Percentiles rank a stretch among this genome's conserved stretches.
phyloP scores from a whole-genome alignment of 495 filamentous ascomycete species.

The Aspergillus funiculosus region DNA sequence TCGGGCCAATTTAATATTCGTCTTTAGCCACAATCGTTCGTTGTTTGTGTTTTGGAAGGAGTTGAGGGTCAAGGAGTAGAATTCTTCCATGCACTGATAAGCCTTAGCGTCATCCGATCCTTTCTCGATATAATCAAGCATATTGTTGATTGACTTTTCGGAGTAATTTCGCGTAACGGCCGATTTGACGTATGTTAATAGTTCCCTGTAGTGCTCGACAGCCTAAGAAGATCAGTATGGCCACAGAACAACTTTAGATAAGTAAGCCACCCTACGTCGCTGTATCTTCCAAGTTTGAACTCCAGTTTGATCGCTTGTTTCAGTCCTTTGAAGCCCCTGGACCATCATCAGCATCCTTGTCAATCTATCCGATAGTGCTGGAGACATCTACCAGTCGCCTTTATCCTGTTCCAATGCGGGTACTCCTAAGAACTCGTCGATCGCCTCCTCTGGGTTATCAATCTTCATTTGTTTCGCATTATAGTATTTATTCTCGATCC shows the following conservation, averaged over 20 bases:
- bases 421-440: slow-evolving; percentile 85
- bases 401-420: slow-evolving; percentile 81
- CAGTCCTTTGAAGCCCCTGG: slow-evolving; percentile 88
- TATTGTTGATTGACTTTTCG: slow-evolving; percentile 98
- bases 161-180: slow-evolving; percentile 98
- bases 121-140: slow-evolving; percentile 98
- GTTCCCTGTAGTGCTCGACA: slow-evolving; percentile 88
- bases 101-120: slow-evolving; percentile 73
- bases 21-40: slow-evolving; percentile 95
- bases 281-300: slow-evolving; percentile 79
- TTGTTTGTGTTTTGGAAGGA: slow-evolving; percentile 98
- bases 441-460: slow-evolving; percentile 77
- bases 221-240: slow-evolving; percentile 53
- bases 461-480: slow-evolving; percentile 96
- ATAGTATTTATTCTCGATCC: slow-evolving; percentile 99
- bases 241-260: neutral
- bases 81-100: slow-evolving; percentile 84
- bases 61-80: slow-evolving; percentile 86
- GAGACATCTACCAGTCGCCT: slow-evolving; percentile 68
- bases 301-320: slow-evolving; percentile 98
- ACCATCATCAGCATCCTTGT: slow-evolving; percentile 17
- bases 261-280: slow-evolving; percentile 54
- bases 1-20: slow-evolving; percentile 92
- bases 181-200: slow-evolving; percentile 94
- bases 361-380: neutral